Conservation (phyloP, 148 eudicot species). For the Cornus florida region DNA sequence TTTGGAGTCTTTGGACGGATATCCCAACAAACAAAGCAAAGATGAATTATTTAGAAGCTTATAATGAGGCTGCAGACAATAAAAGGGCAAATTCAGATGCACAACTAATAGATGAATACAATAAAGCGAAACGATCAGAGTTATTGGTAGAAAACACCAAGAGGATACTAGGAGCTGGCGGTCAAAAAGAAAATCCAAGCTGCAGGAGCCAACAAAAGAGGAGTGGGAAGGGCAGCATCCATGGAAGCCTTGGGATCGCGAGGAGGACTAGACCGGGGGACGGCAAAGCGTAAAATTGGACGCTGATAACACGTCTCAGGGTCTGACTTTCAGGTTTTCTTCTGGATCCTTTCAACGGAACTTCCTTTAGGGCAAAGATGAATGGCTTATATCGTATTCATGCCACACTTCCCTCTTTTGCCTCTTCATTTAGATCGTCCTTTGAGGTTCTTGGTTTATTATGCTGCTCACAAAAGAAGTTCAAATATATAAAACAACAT, state of each 20-base stretch:
- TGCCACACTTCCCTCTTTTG: too few relatives aligned
- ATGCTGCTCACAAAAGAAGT: neutral
- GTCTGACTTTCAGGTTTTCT: constrained; percentile 77
- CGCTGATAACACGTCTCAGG: constrained; percentile 50
- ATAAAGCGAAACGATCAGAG: constrained; percentile 81
- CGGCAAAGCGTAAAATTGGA: constrained; percentile 71
- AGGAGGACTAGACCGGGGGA: constrained; percentile 87
- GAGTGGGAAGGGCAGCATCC: constrained; percentile 93
- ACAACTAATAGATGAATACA: constrained; percentile 76
- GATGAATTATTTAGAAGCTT: constrained; percentile 88
- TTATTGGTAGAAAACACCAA: constrained; percentile 79
- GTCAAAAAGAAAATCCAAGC: constrained; percentile 63
- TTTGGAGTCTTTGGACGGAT: constrained; percentile 94
- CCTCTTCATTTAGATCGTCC: neutral
- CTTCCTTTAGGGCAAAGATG: constrained; percentile 50
- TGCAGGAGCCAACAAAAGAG: constrained; percentile 40
- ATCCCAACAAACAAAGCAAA: constrained; percentile 81
- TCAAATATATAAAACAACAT: too few relatives aligned
- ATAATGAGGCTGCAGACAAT: constrained; percentile 71
- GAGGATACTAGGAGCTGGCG: constrained; percentile 47
- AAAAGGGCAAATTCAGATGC: constrained; percentile 48
- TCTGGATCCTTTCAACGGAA: constrained; percentile 83
- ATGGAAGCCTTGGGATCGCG: constrained; percentile 99
- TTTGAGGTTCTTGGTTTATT: neutral
- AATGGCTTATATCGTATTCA: neutral